A percentile compares a stretch with the other conserved stretches of the same genome.
These are phyloP conservation scores for Lachnellula willkommii DNA, from an alignment of 2,329 filamentous ascomycete species.

Conservation along the genomic window DNA sequence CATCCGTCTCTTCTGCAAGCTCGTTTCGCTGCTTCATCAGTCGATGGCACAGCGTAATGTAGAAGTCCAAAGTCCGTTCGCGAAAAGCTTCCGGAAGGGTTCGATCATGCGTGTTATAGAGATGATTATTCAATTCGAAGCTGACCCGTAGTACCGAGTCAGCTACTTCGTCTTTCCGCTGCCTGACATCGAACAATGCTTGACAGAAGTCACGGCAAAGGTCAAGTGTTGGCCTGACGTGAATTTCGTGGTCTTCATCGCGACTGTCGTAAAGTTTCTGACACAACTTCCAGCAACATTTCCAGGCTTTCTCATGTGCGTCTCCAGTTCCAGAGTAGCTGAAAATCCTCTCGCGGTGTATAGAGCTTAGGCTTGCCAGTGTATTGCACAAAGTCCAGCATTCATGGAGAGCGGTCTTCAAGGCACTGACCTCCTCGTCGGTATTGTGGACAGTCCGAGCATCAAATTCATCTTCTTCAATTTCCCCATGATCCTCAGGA, in stretches of 20 bases:
- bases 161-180: constrained; percentile 68
- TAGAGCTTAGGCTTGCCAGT: constrained; percentile 75
- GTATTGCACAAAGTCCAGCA: constrained; percentile 96
- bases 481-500: constrained; percentile 41
- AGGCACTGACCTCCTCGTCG: constrained; percentile 58
- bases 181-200: constrained; percentile 78
- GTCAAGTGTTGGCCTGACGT: constrained; percentile 72
- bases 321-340: constrained; percentile 68
- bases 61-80: constrained; percentile 88
- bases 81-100: constrained; percentile 79
- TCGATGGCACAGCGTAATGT: constrained; percentile 86
- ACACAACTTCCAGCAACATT: constrained; percentile 88
- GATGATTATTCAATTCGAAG: constrained; percentile 91
- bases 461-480: constrained; percentile 47
- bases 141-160: constrained; percentile 88
- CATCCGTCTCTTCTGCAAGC: constrained; percentile 74
- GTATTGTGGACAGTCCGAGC: constrained; percentile 39
- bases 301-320: constrained; percentile 84
- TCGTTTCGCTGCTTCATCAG: constrained; percentile 91
- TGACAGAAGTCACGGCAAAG: constrained; percentile 90
- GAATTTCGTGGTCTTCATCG: constrained; percentile 63
- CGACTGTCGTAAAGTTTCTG: constrained; percentile 80
- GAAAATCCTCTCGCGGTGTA: constrained; percentile 75
- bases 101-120: constrained; percentile 87
- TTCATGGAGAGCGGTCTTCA: constrained; percentile 75